Base-by-base conservation (phyloP, 2,329 filamentous ascomycete genomes). In the Fusarium albosuccineum region DNA sequence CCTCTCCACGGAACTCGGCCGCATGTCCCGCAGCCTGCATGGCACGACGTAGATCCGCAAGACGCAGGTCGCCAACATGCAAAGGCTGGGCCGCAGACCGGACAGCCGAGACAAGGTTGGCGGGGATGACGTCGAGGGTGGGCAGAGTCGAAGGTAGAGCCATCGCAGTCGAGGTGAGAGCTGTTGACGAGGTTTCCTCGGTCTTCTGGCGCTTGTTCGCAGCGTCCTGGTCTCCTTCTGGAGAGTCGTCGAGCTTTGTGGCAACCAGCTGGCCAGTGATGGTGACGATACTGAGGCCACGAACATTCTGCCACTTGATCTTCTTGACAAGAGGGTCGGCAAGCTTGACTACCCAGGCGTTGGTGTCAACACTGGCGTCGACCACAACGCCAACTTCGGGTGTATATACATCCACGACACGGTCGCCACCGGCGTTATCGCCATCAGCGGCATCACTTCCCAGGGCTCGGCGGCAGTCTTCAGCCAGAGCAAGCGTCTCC, bases 331-430 rank as follows among this genome's bases (percentile, higher is more conserved):
- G 87, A 44, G 87, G 83, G 70, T 95, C 92, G 49, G 93, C 94
- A 16, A 99, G 86, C 78, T 94, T 97, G 62, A 99, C 92, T 26
- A 92, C 91, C 96, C 97, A 99, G 5, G 96, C 94, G 76, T 98
- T 97, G 6, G 95, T 98, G 76, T 99, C 96, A 41, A 98, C 95
- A 74, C 94, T 97, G 11, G 95, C 96, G 77, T 99, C 91, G 41
- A 99, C 86, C 13, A 85, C 82, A 34, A 86, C 83, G 26, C 94
- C 94, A n/a, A 92, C 83, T 9, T 82, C 79, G 1, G 96, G 96
- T 1, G 93, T 94, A 75, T 95, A 95, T 6, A 99, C 92, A 66
- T 94, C 90, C 36, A 89, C 85, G 16, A 83, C 81, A 45, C 81
- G 71, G 37, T 84, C 82, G 41, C 81, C 82, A 6, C 82, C 81